These are phyloP conservation scores for Barnettozyma sp. DNA, from an alignment of 805 yeast genomes.

Conservation along the genomic window DNA sequence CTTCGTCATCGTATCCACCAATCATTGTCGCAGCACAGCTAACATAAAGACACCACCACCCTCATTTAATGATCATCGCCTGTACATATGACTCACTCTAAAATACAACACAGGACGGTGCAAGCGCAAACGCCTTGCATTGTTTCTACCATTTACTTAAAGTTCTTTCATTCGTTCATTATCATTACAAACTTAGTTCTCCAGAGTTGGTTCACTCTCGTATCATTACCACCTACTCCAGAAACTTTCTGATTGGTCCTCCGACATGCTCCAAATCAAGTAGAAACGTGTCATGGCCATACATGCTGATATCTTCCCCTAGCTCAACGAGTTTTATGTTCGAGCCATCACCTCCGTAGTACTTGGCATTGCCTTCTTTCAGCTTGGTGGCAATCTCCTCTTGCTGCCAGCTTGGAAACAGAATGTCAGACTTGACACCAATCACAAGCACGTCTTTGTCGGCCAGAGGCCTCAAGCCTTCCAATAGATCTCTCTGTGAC, in stretches of 20 bases:
- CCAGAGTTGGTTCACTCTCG: neutral
- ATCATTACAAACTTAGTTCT: too few relatives aligned
- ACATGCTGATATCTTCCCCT: slow-evolving; percentile 68
- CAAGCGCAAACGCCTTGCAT: too few relatives aligned
- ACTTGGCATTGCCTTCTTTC: slow-evolving; percentile 25
- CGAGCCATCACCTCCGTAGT: slow-evolving; percentile 29
- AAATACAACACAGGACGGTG: too few relatives aligned
- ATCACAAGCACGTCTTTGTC: slow-evolving; percentile 65
- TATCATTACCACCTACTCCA: slow-evolving; percentile 28
- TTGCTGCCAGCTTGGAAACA: slow-evolving; percentile 95
- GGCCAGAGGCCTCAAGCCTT: slow-evolving; percentile 59
- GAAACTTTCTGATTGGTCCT: slow-evolving; percentile 59
- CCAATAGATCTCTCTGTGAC: slow-evolving; percentile 49
- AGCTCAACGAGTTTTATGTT: slow-evolving; percentile 63
- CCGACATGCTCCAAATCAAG: slow-evolving; percentile 78
- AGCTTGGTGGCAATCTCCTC: slow-evolving; percentile 66
- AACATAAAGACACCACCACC: too few relatives aligned
- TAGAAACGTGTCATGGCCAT: slow-evolving; percentile 89
- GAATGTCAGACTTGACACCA: slow-evolving; percentile 89
- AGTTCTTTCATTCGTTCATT: neutral
- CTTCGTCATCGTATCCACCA: too few relatives aligned
- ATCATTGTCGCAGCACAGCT: too few relatives aligned
- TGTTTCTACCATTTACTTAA: too few relatives aligned
- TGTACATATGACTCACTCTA: too few relatives aligned
- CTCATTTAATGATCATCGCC: slow-evolving; percentile 3